A percentile compares a stretch with the other conserved stretches of the same genome.
Evolutionary conservation across 495 filamentous ascomycete genomes (phyloP).

Genomic region (Xylaria castorea): DNA sequence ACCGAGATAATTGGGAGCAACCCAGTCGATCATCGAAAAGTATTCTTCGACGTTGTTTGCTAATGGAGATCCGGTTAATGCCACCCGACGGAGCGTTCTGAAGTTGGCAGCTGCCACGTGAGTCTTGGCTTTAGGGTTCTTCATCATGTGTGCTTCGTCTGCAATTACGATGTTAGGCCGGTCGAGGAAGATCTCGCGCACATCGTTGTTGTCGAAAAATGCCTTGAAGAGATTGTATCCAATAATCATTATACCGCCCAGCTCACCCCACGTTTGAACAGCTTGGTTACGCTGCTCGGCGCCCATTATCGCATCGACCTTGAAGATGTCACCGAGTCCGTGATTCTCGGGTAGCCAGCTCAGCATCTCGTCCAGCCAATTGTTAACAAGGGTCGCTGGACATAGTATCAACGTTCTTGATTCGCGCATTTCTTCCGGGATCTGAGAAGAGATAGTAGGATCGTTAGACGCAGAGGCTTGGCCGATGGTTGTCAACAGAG

Average conservation of each 20-base stretch:
- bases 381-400: constrained; percentile 75
- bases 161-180: constrained; percentile 78
- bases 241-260: constrained; percentile 77
- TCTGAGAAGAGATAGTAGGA: constrained; percentile 62
- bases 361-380: constrained; percentile 81
- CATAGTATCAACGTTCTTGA: constrained; percentile 77
- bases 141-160: constrained; percentile 86
- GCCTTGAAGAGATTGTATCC: constrained; percentile 70
- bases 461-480: constrained; percentile 67
- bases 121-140: constrained; percentile 64
- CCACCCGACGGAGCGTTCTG: constrained; percentile 75
- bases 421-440: constrained; percentile 66
- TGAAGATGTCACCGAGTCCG: constrained; percentile 58
- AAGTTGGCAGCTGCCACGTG: constrained; percentile 62
- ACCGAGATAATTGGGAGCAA: constrained; percentile 79
- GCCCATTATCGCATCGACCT: constrained; percentile 48
- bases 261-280: constrained; percentile 64
- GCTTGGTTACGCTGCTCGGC: constrained; percentile 45
- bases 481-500: constrained; percentile 76
- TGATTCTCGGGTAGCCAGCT: constrained; percentile 66
- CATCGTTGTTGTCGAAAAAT: constrained; percentile 39
- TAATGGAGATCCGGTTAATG: constrained; percentile 85
- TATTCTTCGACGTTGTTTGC: constrained; percentile 85
- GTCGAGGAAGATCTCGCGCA: constrained; percentile 55
- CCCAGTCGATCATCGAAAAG: constrained; percentile 86